Base-by-base conservation (phyloP, 352 stramenopile species). In the Pseudoperonospora humuli region DNA sequence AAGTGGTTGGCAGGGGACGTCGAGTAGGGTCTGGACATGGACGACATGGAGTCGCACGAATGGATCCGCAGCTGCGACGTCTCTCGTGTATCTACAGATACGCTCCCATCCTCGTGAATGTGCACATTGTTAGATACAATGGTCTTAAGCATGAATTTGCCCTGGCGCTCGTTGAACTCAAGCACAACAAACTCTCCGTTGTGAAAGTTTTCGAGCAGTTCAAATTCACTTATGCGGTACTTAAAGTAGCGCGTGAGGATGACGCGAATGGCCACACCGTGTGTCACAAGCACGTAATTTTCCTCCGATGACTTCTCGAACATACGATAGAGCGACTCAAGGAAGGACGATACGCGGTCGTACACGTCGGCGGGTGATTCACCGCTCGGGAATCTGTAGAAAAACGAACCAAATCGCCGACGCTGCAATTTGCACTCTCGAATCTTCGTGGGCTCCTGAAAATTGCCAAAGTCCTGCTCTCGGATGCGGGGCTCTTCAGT, bases 391-490 rank as follows among this genome's bases (percentile, higher is more conserved):
- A 94, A 94, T 1, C 84, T 54, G 53, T 92, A 95, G 59, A 94
- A 95, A 47, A 95, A 95, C 18, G 74, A 80, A 13, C 83, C 81
- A 54, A 91, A 94, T 24, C 67, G 73, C 18, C 69, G 71, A 3
- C 77, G 74, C 39, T 90, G 75, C 10, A 63, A 44, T 44, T 93
- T 90, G 63, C 72, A 88, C 38, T 93, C 72, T 11, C 76, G 72
- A 50, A 93, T 90, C 33, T 85, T 84, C 20, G 73, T 45, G 3
- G 77, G 77, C 5, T 93, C 75, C 37, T 94, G 82, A 54, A 93
- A 94, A 42, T 95, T 95, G 42, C 80, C 84, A 70, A 94, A 95
- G 44, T 95, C 80, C 49, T 95, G 84, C 37, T 95, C 84, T 9
- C 80, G 72, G 36, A 95, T 92, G 7, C 82, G 80, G 6, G 83